Evolutionary conservation across 1,284 basidiomycete species (phyloP).

Genomic region (Ceratobasidium sp.): DNA sequence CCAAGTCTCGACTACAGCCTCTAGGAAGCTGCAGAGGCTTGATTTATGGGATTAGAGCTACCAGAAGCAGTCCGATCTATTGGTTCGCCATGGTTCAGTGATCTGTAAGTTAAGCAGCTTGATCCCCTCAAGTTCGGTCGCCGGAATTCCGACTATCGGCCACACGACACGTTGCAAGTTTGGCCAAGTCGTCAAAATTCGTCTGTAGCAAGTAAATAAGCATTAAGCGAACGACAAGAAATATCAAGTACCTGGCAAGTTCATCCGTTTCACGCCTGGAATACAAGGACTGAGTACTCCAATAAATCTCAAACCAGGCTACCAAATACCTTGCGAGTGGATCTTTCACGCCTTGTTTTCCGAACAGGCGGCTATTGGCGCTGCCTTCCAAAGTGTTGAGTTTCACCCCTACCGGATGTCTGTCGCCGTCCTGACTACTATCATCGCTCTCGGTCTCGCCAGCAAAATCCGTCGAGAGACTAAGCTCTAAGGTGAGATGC

Average conservation of each 20-base stretch:
- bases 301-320: too few relatives aligned
- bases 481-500: too few relatives aligned
- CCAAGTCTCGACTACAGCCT: too few relatives aligned
- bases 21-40: too few relatives aligned
- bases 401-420: not conserved
- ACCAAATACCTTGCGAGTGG: not conserved
- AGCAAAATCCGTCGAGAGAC: too few relatives aligned
- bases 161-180: not conserved
- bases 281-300: too few relatives aligned
- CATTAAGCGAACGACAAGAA: slow-evolving; percentile 44
- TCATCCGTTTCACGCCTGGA: slow-evolving; percentile 18
- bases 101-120: not conserved
- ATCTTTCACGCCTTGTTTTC: not conserved
- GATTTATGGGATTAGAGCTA: too few relatives aligned
- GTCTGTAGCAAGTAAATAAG: not conserved
- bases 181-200: not conserved
- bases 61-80: slow-evolving; percentile 50
- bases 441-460: too few relatives aligned
- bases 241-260: slow-evolving; percentile 54
- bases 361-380: not conserved
- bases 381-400: not conserved
- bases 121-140: not conserved
- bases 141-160: not conserved
- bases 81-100: slow-evolving; percentile 41
- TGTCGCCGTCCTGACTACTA: too few relatives aligned